Conservation (phyloP, 2,329 filamentous ascomycete genomes). For the Clonostachys chloroleuca region DNA sequence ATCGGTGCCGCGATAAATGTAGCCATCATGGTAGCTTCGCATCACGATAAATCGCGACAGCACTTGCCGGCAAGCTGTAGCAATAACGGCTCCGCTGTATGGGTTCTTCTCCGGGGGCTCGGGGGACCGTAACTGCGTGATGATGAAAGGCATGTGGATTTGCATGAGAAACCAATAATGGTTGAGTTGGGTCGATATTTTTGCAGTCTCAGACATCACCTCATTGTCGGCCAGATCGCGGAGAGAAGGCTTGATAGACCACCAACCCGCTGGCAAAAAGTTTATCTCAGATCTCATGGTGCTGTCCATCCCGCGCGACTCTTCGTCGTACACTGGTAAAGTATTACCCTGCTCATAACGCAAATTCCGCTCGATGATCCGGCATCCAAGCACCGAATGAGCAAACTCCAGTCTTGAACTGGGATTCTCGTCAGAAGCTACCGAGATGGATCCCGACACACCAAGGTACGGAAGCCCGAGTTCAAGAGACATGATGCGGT, state of each 20-base stretch:
- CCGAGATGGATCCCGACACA: no score
- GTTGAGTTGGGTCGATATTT: neutral
- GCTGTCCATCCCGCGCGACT: neutral
- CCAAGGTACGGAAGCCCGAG: neutral
- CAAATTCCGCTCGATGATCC: neutral
- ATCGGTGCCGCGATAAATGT: neutral
- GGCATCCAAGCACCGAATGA: neutral
- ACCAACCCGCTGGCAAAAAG: neutral
- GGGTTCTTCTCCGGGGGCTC: no score
- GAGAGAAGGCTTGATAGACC: neutral
- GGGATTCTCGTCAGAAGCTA: neutral
- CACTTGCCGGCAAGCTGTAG: neutral
- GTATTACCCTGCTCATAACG: neutral
- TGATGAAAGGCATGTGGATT: no score
- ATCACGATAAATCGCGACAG: neutral
- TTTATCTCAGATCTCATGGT: neutral
- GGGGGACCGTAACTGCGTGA: no score
- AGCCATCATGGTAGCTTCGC: neutral
- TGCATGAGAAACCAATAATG: neutral
- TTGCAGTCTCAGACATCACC: neutral
- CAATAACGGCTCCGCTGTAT: no score
- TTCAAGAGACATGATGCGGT: neutral
- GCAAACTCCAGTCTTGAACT: neutral
- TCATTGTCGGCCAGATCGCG: neutral
- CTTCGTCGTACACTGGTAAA: neutral